phyloP scores from a whole-genome alignment of 169 alveolate genomes.

The Besnoitia besnoiti region DNA sequence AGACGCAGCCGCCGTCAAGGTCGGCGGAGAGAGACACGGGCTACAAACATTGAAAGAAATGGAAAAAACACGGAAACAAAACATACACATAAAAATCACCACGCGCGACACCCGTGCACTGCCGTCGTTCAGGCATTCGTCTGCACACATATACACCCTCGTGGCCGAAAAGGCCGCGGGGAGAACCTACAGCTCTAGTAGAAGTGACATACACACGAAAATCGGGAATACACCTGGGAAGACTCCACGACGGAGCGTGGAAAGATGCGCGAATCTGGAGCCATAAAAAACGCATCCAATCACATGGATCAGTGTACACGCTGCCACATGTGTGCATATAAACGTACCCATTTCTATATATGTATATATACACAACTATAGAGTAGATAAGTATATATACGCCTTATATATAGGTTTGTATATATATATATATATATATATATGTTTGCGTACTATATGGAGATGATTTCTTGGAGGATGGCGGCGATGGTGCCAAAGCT shows the following conservation, averaged over 20 bases:
- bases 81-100: neutral
- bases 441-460: slow-evolving; percentile 28
- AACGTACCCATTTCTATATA: neutral
- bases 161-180: too few species aligned
- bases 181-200: neutral
- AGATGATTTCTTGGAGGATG: slow-evolving; percentile 62
- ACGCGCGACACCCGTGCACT: too few species aligned
- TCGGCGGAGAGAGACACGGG: slow-evolving; percentile 92
- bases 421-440: neutral
- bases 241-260: too few species aligned
- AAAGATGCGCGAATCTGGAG: neutral
- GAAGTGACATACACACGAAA: too few species aligned
- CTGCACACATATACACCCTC: too few species aligned
- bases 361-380: neutral
- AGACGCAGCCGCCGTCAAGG: slow-evolving; percentile 91
- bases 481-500: slow-evolving; percentile 97
- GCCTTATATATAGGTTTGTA: neutral
- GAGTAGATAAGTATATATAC: too few species aligned
- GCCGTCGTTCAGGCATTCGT: too few species aligned
- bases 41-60: neutral
- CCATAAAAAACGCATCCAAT: neutral
- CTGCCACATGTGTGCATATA: neutral
- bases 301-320: neutral
- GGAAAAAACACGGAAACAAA: neutral
- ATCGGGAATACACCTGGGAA: too few species aligned